These are phyloP conservation scores for Annulohypoxylon bovei DNA, from an alignment of 495 filamentous ascomycete species.

Conservation along the genomic window DNA sequence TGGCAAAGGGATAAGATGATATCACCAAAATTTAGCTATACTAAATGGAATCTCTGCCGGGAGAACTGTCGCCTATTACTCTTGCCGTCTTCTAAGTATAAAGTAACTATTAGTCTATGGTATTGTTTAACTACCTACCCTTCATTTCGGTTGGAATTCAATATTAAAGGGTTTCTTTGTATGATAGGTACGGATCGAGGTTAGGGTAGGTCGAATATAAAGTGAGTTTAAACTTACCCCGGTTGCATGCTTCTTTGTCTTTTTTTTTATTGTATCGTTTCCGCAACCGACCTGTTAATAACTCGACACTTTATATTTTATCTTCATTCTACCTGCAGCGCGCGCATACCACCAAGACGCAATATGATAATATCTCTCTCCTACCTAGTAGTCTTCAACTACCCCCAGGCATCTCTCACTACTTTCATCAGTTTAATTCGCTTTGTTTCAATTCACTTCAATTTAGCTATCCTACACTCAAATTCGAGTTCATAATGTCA, in stretches of 20 bases:
- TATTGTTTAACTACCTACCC: background rate
- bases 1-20: background rate
- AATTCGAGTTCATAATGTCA: no score
- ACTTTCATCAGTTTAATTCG: no score
- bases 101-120: background rate
- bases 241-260: conserved; percentile 1
- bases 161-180: background rate
- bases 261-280: background rate
- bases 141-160: background rate
- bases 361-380: no score
- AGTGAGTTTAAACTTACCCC: background rate
- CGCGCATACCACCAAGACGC: background rate
- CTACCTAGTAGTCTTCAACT: no score
- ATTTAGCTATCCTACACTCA: no score
- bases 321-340: no score
- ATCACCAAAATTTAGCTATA: no score
- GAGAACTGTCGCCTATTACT: background rate
- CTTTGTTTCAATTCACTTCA: no score
- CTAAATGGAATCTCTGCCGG: no score
- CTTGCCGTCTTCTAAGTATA: background rate
- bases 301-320: background rate
- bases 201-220: background rate
- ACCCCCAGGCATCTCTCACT: no score
- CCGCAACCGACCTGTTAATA: background rate
- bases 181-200: background rate